Conservation (phyloP, 495 filamentous ascomycete genomes). For the Pseudevernia furfuracea region DNA sequence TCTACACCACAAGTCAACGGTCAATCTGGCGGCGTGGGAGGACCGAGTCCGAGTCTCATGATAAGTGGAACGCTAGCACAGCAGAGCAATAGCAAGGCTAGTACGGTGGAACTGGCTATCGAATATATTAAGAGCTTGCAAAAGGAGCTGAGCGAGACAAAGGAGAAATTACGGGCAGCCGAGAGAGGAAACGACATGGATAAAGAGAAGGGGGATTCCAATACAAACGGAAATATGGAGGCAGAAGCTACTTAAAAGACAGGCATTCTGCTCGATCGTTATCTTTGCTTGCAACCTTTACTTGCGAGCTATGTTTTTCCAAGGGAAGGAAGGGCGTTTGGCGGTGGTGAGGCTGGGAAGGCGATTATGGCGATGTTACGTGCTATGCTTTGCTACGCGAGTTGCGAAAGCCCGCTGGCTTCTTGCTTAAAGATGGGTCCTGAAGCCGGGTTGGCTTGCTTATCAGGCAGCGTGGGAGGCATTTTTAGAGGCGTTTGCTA, state of each 20-base stretch:
- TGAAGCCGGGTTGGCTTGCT: neutral
- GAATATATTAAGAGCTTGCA: slow-evolving; percentile 87
- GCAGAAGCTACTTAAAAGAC: neutral
- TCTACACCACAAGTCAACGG: slow-evolving; percentile 32
- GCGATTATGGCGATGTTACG: neutral
- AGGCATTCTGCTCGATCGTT: neutral
- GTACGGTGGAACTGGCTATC: slow-evolving; percentile 91
- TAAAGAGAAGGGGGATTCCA: neutral
- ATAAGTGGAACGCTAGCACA: slow-evolving; percentile 38
- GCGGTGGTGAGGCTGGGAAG: slow-evolving; percentile 3
- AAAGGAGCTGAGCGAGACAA: slow-evolving; percentile 60
- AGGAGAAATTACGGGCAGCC: slow-evolving; percentile 54
- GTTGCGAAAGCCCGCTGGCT: neutral
- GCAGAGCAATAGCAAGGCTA: slow-evolving; percentile 79
- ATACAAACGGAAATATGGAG: neutral
- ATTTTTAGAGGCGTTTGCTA: neutral
- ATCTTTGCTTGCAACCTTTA: neutral
- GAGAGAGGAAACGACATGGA: slow-evolving; percentile 34
- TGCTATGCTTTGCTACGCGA: neutral
- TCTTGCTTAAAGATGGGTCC: neutral
- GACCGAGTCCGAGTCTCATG: slow-evolving; percentile 27
- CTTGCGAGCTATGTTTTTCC: neutral
- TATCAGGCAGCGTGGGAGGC: neutral
- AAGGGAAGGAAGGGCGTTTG: neutral
- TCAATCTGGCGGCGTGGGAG: slow-evolving; percentile 34